Percentiles rank a stretch among this genome's conserved stretches.
These are phyloP conservation scores for Beauveria sp. DNA, from an alignment of 2,329 filamentous ascomycete species.

Conservation along the genomic window DNA sequence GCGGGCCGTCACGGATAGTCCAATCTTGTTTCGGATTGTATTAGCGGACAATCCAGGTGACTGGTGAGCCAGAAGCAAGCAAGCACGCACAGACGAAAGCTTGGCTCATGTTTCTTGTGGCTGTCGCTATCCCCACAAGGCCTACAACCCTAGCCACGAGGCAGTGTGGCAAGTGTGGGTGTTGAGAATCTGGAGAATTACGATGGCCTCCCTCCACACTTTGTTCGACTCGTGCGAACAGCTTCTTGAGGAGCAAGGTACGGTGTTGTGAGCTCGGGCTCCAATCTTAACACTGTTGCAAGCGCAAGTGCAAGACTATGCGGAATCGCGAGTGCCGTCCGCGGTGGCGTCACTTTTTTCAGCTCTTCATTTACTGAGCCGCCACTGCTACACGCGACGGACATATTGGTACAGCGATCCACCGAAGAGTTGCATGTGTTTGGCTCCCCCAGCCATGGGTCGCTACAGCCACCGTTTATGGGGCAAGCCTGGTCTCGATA, in stretches of 20 bases:
- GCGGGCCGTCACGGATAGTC: background rate
- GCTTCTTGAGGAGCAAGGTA: too few species aligned
- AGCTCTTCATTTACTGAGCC: background rate
- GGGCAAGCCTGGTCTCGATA: background rate
- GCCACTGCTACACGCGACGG: background rate
- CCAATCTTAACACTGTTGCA: background rate
- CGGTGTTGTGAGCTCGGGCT: too few species aligned
- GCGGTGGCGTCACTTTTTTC: background rate
- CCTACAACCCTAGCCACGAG: background rate
- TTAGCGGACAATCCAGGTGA: background rate
- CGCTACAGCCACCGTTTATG: constrained; percentile 3
- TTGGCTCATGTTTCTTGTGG: background rate
- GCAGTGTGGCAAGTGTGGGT: background rate
- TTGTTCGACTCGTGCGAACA: too few species aligned
- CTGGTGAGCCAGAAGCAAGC: background rate
- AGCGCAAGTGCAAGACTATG: background rate
- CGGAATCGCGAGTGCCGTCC: background rate
- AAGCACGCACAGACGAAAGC: background rate
- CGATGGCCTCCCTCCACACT: too few species aligned
- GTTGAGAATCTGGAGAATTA: too few species aligned
- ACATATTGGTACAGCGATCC: background rate
- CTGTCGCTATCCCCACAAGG: background rate
- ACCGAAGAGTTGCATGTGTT: background rate
- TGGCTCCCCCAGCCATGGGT: background rate
- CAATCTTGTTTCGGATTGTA: background rate